These are phyloP conservation scores for Samsoniella hepiali DNA, from an alignment of 2,329 filamentous ascomycete genomes.

Conservation along the genomic window DNA sequence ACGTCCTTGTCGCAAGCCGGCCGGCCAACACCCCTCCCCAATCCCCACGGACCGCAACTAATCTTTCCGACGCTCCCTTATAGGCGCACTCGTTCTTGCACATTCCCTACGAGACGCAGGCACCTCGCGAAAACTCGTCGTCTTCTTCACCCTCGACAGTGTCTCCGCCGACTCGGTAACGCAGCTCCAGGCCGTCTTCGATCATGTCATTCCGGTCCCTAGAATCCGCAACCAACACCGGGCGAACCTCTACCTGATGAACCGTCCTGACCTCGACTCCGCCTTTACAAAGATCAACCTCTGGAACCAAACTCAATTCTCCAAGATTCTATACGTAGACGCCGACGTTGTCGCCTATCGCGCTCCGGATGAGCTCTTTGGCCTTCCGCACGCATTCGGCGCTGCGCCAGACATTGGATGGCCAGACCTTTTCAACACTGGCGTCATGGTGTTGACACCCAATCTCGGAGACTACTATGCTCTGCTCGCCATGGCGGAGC, in stretches of 20 bases:
- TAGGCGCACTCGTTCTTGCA: constrained; percentile 88
- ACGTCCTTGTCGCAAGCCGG: constrained; percentile 18
- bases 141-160: constrained; percentile 76
- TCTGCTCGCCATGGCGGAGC: constrained; percentile 76
- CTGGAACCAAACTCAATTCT: constrained; percentile 87
- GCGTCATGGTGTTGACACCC: constrained; percentile 87
- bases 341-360: constrained; percentile 88
- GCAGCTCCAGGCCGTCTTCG: constrained; percentile 80
- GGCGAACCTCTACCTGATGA: constrained; percentile 86
- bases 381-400: constrained; percentile 56
- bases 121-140: constrained; percentile 79
- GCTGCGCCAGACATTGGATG: constrained; percentile 93
- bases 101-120: constrained; percentile 92
- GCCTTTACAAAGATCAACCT: constrained; percentile 96
- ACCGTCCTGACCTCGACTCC: constrained; percentile 82
- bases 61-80: constrained; percentile 8
- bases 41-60: constrained; percentile 22
- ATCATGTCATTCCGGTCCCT: constrained; percentile 82
- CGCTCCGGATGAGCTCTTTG: constrained; percentile 90
- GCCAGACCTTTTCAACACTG: constrained; percentile 98
- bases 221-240: constrained; percentile 73
- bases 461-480: constrained; percentile 86
- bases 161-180: constrained; percentile 72
- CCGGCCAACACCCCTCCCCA: constrained; percentile 18
- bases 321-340: constrained; percentile 91